Percentiles rank a stretch among this genome's conserved stretches.
Evolutionary conservation across 2,329 filamentous ascomycete genomes (phyloP).

Genomic region (Sclerotinia nivalis): DNA sequence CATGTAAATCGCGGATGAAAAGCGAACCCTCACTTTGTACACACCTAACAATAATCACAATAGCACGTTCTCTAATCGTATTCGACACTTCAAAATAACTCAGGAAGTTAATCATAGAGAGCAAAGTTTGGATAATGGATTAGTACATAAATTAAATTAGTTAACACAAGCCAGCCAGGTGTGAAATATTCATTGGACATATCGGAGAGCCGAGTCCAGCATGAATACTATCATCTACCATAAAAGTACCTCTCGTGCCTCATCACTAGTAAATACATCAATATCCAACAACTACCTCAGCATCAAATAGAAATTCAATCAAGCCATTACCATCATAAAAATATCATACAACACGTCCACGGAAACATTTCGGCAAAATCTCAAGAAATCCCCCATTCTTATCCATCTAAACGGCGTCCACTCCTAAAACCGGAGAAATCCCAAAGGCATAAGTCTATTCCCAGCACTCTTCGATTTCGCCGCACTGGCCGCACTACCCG

Average conservation of each 20-base stretch:
- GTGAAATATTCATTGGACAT: background rate
- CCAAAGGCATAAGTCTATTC: slow-evolving; percentile 6
- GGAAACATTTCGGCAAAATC: background rate
- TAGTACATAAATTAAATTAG: too few relatives aligned
- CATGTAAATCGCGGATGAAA: background rate
- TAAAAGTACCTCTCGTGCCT: background rate
- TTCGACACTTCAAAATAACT: too few relatives aligned
- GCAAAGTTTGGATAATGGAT: too few relatives aligned
- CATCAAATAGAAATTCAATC: background rate
- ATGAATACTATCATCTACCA: background rate
- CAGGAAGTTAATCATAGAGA: too few relatives aligned
- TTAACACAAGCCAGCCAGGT: too few relatives aligned
- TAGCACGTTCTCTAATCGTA: too few relatives aligned
- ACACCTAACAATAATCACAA: background rate
- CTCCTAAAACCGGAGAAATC: background rate
- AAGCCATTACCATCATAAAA: background rate
- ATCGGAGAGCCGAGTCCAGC: background rate
- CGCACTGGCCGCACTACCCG: slow-evolving; percentile 4
- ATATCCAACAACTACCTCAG: background rate
- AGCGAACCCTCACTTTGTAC: too few relatives aligned
- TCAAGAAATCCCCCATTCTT: background rate
- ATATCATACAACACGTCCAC: background rate
- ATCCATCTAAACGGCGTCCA: too few relatives aligned
- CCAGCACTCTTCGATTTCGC: slow-evolving; percentile 15
- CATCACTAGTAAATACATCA: background rate